Conservation (phyloP, 257 asterid genomes). For the Linderniella brevidens region DNA sequence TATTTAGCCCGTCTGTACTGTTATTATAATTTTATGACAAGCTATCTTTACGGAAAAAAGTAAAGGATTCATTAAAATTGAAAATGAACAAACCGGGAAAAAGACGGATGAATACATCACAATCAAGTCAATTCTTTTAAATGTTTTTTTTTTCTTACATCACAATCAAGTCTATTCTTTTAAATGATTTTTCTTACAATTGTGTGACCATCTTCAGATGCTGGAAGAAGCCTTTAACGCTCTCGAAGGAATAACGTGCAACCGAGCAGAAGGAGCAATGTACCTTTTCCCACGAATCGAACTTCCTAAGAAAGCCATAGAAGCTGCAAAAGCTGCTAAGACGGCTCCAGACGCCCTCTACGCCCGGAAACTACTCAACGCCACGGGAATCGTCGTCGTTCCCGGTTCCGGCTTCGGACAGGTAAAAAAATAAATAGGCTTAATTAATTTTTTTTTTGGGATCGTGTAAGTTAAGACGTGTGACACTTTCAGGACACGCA, state of each 20-base stretch:
- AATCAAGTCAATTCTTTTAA: background rate
- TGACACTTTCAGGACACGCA: no score
- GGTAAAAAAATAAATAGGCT: no score
- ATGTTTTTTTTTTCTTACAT: no score
- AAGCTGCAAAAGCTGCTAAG: constrained; percentile 67
- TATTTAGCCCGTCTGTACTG: no score
- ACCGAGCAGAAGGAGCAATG: constrained; percentile 98
- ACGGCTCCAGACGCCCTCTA: constrained; percentile 69
- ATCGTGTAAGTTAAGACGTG: no score
- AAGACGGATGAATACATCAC: no score
- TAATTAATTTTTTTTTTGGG: no score
- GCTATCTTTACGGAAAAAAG: no score
- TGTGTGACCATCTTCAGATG: constrained; percentile 21
- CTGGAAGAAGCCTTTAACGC: constrained; percentile 78
- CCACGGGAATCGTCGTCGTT: constrained; percentile 87
- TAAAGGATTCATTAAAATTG: no score
- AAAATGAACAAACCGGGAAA: no score
- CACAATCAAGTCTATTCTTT: background rate
- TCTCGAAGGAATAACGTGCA: constrained; percentile 84
- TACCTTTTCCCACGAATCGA: constrained; percentile 69
- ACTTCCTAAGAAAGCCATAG: constrained; percentile 69
- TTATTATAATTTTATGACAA: no score
- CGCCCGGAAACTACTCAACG: constrained; percentile 54
- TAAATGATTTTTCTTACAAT: no score
- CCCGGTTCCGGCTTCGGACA: constrained; percentile 99